phyloP scores from a whole-genome alignment of 108 stramenopile genomes.

The Parmales sp. region DNA sequence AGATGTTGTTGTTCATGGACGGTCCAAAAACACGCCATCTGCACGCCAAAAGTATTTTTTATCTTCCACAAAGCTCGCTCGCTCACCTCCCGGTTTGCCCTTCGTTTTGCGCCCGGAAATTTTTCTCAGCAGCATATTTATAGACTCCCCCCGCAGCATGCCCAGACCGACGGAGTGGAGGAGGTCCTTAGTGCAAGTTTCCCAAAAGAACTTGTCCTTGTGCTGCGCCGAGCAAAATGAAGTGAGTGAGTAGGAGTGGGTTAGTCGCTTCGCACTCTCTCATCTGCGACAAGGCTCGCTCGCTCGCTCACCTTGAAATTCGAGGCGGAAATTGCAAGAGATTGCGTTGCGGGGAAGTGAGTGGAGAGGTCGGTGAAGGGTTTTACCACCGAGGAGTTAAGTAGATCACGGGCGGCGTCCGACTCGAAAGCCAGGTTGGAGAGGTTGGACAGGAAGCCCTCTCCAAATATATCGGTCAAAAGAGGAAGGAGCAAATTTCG shows the following conservation, averaged over 20 bases:
- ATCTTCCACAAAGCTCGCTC: no score
- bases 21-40: no score
- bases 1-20: no score
- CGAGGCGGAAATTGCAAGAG: not conserved
- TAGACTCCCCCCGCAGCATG: not conserved
- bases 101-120: no score
- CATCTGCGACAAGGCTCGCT: not conserved
- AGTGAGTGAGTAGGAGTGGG: not conserved
- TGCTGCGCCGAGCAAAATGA: not conserved
- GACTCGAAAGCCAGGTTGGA: conserved; percentile 65
- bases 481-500: conserved; percentile 80
- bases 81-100: no score
- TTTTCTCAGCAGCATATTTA: not conserved
- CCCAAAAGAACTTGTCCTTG: not conserved
- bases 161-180: not conserved
- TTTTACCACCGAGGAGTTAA: conserved; percentile 41
- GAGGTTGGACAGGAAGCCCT: conserved; percentile 71
- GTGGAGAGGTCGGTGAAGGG: conserved; percentile 53
- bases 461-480: conserved; percentile 88
- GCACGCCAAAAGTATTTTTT: no score
- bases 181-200: not conserved
- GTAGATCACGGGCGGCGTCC: conserved; percentile 58
- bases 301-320: not conserved
- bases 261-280: not conserved
- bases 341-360: no score